Evolutionary conservation across 2,329 filamentous ascomycete species (phyloP).

Genomic region (Coniella lustricola): DNA sequence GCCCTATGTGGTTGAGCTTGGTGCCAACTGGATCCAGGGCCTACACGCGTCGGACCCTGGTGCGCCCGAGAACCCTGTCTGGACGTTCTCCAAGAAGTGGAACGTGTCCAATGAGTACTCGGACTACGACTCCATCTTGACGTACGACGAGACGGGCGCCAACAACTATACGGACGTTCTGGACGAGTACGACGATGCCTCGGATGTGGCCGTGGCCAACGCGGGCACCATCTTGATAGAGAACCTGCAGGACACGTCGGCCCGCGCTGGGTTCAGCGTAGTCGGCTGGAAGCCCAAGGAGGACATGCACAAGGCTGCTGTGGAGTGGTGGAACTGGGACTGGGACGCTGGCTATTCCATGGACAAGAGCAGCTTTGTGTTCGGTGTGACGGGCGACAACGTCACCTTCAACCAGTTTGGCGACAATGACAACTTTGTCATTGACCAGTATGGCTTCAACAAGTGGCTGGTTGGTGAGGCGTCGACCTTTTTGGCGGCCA

Average conservation of each 20-base stretch:
- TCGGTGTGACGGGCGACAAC: conserved; percentile 50
- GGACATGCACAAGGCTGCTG: conserved; percentile 48
- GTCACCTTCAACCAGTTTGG: conserved; percentile 56
- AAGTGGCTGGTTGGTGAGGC: conserved; percentile 51
- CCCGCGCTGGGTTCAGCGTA: conserved; percentile 51
- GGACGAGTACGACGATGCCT: conserved; percentile 41
- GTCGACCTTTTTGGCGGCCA: conserved; percentile 43
- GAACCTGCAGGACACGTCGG: conserved; percentile 55
- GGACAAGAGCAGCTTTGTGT: conserved; percentile 48
- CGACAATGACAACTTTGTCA: conserved; percentile 54
- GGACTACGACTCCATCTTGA: conserved; percentile 50
- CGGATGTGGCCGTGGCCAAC: conserved; percentile 37
- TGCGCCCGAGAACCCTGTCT: conserved; percentile 52
- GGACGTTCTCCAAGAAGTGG: conserved; percentile 54
- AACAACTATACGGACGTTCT: conserved; percentile 44
- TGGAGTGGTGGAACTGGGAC: conserved; percentile 54
- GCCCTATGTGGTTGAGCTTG: conserved; percentile 54
- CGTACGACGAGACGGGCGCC: conserved; percentile 52
- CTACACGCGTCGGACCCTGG: conserved; percentile 22
- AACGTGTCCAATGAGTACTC: conserved; percentile 49
- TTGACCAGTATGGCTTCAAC: conserved; percentile 56
- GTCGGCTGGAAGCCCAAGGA: conserved; percentile 55
- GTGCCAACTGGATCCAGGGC: conserved; percentile 55
- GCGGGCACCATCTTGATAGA: conserved; percentile 51
- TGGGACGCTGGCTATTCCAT: conserved; percentile 54